A percentile compares a stretch with the other conserved stretches of the same genome.
Evolutionary conservation across 2,329 filamentous ascomycete genomes (phyloP).

Genomic region (Magnaporthiopsis incrustans): DNA sequence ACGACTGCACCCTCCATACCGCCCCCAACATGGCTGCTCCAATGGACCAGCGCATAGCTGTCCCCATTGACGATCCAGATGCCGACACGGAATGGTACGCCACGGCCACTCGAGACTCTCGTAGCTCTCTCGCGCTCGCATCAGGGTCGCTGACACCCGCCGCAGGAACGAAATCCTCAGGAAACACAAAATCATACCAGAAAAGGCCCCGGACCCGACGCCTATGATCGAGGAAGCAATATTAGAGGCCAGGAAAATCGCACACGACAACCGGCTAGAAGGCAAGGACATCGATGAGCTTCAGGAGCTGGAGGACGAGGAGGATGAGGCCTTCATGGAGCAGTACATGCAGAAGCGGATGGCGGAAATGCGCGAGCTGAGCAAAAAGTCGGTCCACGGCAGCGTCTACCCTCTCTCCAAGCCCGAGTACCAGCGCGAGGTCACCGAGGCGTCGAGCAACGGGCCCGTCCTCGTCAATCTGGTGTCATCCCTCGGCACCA

Average conservation of each 20-base stretch:
- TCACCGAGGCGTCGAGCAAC: constrained; percentile 79
- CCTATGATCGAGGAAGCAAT: constrained; percentile 95
- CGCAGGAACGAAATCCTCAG: constrained; percentile 94
- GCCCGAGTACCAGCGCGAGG: constrained; percentile 82
- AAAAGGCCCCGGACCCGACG: constrained; percentile 91
- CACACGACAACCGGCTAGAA: constrained; percentile 87
- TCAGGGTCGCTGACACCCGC: neutral
- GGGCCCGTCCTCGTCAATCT: constrained; percentile 69
- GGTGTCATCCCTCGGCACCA: constrained; percentile 68
- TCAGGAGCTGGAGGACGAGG: constrained; percentile 86
- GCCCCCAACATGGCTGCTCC: constrained; percentile 47
- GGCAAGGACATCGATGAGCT: constrained; percentile 93
- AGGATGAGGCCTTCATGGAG: constrained; percentile 88
- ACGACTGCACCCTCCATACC: neutral
- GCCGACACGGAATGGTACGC: constrained; percentile 92
- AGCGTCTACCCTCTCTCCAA: constrained; percentile 91
- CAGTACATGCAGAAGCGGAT: constrained; percentile 83
- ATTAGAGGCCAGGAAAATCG: constrained; percentile 69
- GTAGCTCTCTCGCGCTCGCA: too few species aligned
- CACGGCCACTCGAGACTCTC: neutral
- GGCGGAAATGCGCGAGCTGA: constrained; percentile 67
- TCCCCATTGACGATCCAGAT: constrained; percentile 90
- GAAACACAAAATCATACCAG: constrained; percentile 94
- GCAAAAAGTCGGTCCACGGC: constrained; percentile 73
- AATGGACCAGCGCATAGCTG: constrained; percentile 57